Base-by-base conservation (phyloP, 495 filamentous ascomycete genomes). In the Penicillium salamii region DNA sequence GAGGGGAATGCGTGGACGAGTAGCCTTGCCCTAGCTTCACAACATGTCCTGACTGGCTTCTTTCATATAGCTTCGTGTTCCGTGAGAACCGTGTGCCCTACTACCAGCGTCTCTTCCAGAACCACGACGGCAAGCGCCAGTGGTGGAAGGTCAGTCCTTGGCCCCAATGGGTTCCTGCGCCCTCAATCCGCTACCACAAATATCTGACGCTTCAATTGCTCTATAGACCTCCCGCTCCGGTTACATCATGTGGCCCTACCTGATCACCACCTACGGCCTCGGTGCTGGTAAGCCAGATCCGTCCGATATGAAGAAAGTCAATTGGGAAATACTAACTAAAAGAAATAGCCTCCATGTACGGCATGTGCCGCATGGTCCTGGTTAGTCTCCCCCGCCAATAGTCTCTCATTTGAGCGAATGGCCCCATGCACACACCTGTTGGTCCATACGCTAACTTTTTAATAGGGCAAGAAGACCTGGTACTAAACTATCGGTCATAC, bases 391-490 rank as follows among this genome's bases (percentile, higher is more conserved):
- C 24, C 12, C 11, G 29, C 42, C 33, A 31, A 32, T 14, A 1
- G 11, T 19, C 46, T 29, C 18, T 40, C 29, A 7, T 28, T 41
- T 9, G 41, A 24, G 24, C 37, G 50, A 28, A 19, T 7, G 18
- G 23, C 7, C 17, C 43, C 49, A 37, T 20, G 6, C 7, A 5
- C 13, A 24, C 20, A n/a, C 35, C 8, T 20, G 32, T n/a, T 31
- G 45, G n/a, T n/a, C n/a, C 46, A 55, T 12, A 40, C 61, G 45
- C 65, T 72, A 51, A 71, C 39, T n/a, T 39, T 7, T 44, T 12
- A 56, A 59, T 47, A 84, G 71, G 90, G 91, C 64, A 82, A 96
- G 76, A 96, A 91, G 84, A 93, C 88, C 44, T 93, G 85, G 44
- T 18, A 18, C 44, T 47, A 47, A 47, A 18, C 15, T 3, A 29